Conservation (phyloP, 371 early-diverging fungal species). For the Fennellomyces sp. region DNA sequence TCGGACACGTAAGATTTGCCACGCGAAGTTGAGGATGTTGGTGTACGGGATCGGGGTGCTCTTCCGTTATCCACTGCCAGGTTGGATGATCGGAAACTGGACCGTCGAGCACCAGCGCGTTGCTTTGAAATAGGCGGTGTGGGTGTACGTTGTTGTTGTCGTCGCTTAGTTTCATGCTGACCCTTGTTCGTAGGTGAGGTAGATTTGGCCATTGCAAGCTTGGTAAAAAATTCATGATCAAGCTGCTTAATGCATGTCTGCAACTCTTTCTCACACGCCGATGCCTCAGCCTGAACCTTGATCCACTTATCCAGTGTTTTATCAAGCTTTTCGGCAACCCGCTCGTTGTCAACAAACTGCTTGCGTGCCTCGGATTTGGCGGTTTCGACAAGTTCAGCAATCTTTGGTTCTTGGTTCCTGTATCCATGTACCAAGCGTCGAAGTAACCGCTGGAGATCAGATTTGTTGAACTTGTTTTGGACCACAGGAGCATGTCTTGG, state of each 20-base stretch:
- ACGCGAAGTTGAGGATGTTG: conserved; percentile 11
- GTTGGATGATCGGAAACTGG: neutral
- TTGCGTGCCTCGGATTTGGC: conserved; percentile 44
- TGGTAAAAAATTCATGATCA: conserved; percentile 51
- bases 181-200: conserved; percentile 34
- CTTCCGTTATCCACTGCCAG: neutral
- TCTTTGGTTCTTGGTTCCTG: conserved; percentile 29
- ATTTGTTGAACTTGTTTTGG: conserved; percentile 39
- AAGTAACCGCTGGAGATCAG: conserved; percentile 50
- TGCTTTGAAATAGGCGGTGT: neutral
- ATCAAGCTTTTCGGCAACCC: conserved; percentile 46
- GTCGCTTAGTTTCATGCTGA: conserved; percentile 10
- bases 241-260: conserved; percentile 42
- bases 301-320: conserved; percentile 51
- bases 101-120: conserved; percentile 16
- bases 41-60: neutral
- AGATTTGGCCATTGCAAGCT: conserved; percentile 43
- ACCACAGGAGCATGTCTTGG: conserved; percentile 37
- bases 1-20: conserved; percentile 54
- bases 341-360: conserved; percentile 41
- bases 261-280: conserved; percentile 36
- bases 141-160: conserved; percentile 25
- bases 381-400: conserved; percentile 22
- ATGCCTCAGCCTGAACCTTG: conserved; percentile 28
- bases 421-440: conserved; percentile 38